Conservation (phyloP, 2,329 filamentous ascomycete species). For the Zymoseptoria pseudotritici region DNA sequence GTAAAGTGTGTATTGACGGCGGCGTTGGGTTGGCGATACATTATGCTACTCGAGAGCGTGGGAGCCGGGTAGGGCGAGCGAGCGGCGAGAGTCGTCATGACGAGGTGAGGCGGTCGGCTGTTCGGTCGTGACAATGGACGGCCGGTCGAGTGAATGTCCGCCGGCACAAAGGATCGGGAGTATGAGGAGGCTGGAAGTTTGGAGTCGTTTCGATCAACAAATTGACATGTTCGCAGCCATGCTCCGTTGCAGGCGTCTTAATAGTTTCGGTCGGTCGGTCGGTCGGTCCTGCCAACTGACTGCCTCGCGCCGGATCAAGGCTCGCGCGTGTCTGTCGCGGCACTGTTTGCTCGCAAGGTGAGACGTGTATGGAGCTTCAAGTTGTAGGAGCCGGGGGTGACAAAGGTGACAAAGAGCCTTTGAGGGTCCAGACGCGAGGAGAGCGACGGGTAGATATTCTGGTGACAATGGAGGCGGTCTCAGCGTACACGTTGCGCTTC, state of each 20-base stretch:
- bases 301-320: background rate
- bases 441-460: background rate
- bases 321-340: background rate
- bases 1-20: constrained; percentile 44
- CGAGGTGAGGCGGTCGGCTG: background rate
- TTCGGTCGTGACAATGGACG: constrained; percentile 4
- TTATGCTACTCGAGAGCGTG: constrained; percentile 19
- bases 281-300: background rate
- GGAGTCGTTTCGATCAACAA: background rate
- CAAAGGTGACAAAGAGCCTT: background rate
- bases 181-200: background rate
- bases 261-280: background rate
- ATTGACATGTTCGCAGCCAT: background rate
- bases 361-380: background rate
- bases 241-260: background rate
- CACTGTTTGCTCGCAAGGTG: background rate
- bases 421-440: background rate
- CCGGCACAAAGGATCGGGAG: background rate
- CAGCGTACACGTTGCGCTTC: background rate
- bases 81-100: constrained; percentile 71
- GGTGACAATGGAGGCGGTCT: background rate
- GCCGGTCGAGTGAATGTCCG: background rate
- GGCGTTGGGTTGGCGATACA: constrained; percentile 10
- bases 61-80: constrained; percentile 62
- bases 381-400: background rate